These are phyloP conservation scores for Syzygium syzygioides DNA, from an alignment of 441 rosid genomes.

Conservation along the genomic window DNA sequence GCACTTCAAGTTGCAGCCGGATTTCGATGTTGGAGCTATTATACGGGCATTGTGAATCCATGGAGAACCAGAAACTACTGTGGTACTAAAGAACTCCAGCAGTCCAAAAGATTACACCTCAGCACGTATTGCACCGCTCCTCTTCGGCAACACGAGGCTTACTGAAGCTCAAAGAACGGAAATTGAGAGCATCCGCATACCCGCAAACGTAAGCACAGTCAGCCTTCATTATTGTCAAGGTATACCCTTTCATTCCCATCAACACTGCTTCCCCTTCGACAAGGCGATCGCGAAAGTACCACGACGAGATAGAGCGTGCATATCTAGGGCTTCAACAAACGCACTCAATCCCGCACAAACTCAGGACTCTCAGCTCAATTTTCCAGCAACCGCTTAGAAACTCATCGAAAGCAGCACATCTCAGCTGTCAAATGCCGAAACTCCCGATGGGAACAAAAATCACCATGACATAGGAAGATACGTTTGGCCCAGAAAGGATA, in stretches of 20 bases:
- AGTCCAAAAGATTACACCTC: neutral
- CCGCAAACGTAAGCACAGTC: too few relatives aligned
- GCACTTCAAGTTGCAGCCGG: neutral
- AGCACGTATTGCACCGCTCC: neutral
- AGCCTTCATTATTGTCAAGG: neutral
- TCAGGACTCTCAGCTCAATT: neutral
- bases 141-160: neutral
- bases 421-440: neutral
- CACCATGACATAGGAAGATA: neutral
- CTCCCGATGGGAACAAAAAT: neutral
- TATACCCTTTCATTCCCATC: neutral
- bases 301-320: neutral
- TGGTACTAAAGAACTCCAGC: neutral
- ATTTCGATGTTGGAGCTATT: neutral
- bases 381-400: too few relatives aligned
- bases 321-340: neutral
- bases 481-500: neutral
- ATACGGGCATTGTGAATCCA: neutral
- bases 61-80: neutral
- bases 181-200: too few relatives aligned
- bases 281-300: neutral
- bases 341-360: neutral
- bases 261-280: neutral
- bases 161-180: too few relatives aligned
- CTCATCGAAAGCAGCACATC: neutral